Percentiles rank a stretch among this genome's conserved stretches.
These are phyloP conservation scores for Entamoeba dispar DNA, from an alignment of 208 protist species.

Conservation along the genomic window DNA sequence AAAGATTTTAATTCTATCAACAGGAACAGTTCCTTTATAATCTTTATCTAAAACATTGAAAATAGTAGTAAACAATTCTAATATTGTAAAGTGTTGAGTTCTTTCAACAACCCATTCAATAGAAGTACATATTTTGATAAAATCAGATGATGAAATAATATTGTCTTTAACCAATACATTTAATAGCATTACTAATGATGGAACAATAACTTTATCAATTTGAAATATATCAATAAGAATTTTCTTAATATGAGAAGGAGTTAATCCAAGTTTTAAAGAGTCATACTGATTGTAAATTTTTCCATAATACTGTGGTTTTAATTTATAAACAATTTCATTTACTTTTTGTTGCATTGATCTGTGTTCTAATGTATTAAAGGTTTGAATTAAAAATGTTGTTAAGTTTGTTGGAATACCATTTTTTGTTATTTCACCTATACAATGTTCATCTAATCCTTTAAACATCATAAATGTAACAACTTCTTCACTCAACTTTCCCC, in stretches of 20 bases:
- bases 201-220: not conserved
- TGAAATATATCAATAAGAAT: not conserved
- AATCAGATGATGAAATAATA: not conserved
- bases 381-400: not conserved
- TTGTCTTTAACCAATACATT: not conserved
- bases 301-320: not conserved
- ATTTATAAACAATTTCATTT: not conserved
- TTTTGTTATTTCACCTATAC: not conserved
- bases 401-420: not conserved
- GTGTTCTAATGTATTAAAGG: not conserved
- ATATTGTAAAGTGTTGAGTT: not conserved
- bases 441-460: not conserved
- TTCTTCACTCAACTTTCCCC: not conserved
- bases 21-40: not conserved
- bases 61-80: not conserved
- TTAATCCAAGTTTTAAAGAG: not conserved
- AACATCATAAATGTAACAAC: not conserved
- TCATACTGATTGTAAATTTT: not conserved
- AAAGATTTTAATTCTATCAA: not conserved
- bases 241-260: not conserved
- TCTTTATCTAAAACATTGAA: not conserved
- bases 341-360: not conserved
- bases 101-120: not conserved
- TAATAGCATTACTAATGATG: not conserved
- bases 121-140: not conserved